Evolutionary conservation across 2,329 filamentous ascomycete species (phyloP).

Genomic region (Pleoardoris graminearum): DNA sequence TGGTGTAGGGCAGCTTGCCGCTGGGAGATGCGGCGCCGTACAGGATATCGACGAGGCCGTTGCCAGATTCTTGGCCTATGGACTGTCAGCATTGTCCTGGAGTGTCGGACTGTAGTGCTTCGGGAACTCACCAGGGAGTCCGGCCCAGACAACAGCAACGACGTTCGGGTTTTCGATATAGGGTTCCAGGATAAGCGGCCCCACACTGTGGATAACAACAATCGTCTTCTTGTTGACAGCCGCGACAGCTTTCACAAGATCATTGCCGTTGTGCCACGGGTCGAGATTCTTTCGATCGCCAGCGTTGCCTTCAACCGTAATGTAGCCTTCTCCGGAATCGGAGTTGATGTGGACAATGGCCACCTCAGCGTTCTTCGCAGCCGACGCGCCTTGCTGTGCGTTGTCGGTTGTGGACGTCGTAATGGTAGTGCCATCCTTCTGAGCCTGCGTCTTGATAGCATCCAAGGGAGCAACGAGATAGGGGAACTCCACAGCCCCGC

Average conservation of each 20-base stretch:
- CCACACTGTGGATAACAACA: conserved; percentile 46
- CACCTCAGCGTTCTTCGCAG: conserved; percentile 43
- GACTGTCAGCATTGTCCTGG: background rate
- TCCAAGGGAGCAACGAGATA: conserved; percentile 52
- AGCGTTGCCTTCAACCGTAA: conserved; percentile 50
- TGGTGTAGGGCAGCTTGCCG: conserved; percentile 62
- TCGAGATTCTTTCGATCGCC: conserved; percentile 56
- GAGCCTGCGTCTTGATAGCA: conserved; percentile 46
- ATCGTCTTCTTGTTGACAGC: conserved; percentile 44
- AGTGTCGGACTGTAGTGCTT: background rate
- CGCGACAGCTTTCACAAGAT: conserved; percentile 45
- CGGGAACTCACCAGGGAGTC: conserved; percentile 36
- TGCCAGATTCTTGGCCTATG: conserved; percentile 50
- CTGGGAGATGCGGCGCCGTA: conserved; percentile 50
- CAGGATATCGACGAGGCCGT: conserved; percentile 51
- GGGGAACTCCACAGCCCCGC: conserved; percentile 55
- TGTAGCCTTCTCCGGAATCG: conserved; percentile 55
- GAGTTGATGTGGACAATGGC: conserved; percentile 55
- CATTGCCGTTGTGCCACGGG: conserved; percentile 51
- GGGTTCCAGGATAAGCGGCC: conserved; percentile 42
- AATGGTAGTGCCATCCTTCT: conserved; percentile 45
- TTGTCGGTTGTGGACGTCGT: conserved; percentile 47
- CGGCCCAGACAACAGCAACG: conserved; percentile 46
- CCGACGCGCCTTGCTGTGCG: conserved; percentile 40
- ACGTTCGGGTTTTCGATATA: conserved; percentile 45